phyloP scores from a whole-genome alignment of 2,329 filamentous ascomycete species.

The Penicillium fuscoglaucum region DNA sequence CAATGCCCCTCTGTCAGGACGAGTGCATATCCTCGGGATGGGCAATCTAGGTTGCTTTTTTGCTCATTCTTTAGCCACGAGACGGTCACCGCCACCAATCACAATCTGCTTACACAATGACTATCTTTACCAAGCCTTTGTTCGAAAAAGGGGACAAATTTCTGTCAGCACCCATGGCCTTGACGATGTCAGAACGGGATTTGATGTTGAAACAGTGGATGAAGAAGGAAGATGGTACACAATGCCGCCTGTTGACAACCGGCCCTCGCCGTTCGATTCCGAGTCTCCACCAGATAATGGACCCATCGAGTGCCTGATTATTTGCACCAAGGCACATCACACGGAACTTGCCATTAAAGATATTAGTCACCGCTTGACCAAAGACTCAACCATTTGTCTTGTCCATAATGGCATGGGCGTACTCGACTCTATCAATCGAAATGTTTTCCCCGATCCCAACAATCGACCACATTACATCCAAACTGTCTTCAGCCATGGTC shows the following conservation, averaged over 20 bases:
- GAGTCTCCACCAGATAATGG: conserved; percentile 37
- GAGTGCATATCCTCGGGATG: conserved; percentile 75
- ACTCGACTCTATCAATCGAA: conserved; percentile 71
- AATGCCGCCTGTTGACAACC: conserved; percentile 25
- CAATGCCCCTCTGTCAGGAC: conserved; percentile 36
- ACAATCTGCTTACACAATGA: conserved; percentile 73
- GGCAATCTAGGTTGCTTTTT: conserved; percentile 81
- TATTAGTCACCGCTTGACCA: conserved; percentile 66
- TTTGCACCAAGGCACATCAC: conserved; percentile 72
- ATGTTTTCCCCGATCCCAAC: conserved; percentile 66
- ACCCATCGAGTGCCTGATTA: conserved; percentile 70
- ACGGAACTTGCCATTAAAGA: conserved; percentile 66
- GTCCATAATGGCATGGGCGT: conserved; percentile 81
- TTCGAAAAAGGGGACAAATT: conserved; percentile 34
- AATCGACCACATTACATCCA: conserved; percentile 74
- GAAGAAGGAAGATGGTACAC: conserved; percentile 36
- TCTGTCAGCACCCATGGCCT: conserved; percentile 42
- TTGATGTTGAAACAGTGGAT: conserved; percentile 45
- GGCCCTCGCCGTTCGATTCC: not conserved
- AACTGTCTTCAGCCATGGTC: conserved; percentile 63
- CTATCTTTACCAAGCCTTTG: conserved; percentile 38
- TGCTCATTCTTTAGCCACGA: conserved; percentile 67
- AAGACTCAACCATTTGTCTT: conserved; percentile 70
- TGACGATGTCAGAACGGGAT: conserved; percentile 46
- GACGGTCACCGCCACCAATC: conserved; percentile 66